These are phyloP conservation scores for Phaeolepiota aurea DNA, from an alignment of 768 basidiomycete genomes.

Conservation along the genomic window DNA sequence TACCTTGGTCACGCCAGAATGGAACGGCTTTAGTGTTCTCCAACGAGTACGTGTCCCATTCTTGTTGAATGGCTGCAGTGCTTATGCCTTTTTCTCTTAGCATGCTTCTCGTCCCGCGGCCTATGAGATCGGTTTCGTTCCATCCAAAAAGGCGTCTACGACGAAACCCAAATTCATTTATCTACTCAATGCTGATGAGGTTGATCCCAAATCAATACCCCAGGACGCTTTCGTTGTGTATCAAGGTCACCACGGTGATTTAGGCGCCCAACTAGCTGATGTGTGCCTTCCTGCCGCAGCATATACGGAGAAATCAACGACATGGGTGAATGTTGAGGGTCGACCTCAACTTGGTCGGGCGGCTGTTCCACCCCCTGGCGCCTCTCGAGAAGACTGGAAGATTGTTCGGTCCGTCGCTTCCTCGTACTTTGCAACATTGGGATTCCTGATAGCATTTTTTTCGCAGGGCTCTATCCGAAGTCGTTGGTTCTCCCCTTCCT, in stretches of 20 bases:
- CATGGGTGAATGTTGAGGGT: constrained; percentile 98
- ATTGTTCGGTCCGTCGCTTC: constrained; percentile 62
- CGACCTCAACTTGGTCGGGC: constrained; percentile 84
- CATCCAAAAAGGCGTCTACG: constrained; percentile 67
- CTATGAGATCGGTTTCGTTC: constrained; percentile 91
- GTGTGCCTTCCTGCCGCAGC: constrained; percentile 89
- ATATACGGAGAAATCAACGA: constrained; percentile 83
- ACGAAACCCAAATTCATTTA: constrained; percentile 92
- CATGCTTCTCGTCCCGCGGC: constrained; percentile 88
- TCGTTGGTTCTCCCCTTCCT: constrained; percentile 71
- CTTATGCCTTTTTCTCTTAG: constrained; percentile 30
- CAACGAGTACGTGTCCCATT: constrained; percentile 61
- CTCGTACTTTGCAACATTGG: constrained; percentile 1
- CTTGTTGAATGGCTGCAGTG: no score
- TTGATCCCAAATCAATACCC: constrained; percentile 84
- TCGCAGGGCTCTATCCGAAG: constrained; percentile 78
- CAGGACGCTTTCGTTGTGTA: constrained; percentile 94
- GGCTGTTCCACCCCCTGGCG: constrained; percentile 92
- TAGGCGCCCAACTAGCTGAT: constrained; percentile 95
- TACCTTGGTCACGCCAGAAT: constrained; percentile 75
- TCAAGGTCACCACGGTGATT: constrained; percentile 97
- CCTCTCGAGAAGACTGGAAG: constrained; percentile 96
- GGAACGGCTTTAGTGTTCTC: constrained; percentile 92
- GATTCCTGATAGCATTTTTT: not conserved
- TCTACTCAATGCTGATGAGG: constrained; percentile 92